Evolutionary conservation across 352 stramenopile genomes (phyloP).

Genomic region (Globisporangium apiculatum): DNA sequence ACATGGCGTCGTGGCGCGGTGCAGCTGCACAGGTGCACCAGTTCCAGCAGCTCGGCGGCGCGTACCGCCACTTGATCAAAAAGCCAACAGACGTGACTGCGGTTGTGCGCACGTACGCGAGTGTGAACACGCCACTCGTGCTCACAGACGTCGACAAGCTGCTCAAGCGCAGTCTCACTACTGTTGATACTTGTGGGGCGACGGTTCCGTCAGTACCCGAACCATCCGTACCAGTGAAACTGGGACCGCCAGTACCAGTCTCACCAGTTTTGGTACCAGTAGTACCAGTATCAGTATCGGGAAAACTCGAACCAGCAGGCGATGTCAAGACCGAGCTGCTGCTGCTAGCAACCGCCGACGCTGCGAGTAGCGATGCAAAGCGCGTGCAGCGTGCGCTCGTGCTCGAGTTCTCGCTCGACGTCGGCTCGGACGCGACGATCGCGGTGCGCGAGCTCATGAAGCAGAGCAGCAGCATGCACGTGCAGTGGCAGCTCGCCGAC

Average conservation of each 20-base stretch:
- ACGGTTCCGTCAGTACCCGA: too few relatives aligned
- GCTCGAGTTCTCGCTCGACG: slow-evolving; percentile 55
- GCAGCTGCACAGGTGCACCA: slow-evolving; percentile 29
- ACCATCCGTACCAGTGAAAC: too few relatives aligned
- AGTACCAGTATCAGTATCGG: neutral
- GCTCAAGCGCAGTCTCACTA: slow-evolving; percentile 68
- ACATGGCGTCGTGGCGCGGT: slow-evolving; percentile 29
- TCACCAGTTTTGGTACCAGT: neutral
- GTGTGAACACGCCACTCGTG: slow-evolving; percentile 33
- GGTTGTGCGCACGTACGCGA: slow-evolving; percentile 63
- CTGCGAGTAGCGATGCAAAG: slow-evolving; percentile 5
- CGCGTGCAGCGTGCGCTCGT: slow-evolving; percentile 29
- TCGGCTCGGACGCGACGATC: slow-evolving; percentile 89
- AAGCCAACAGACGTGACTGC: slow-evolving; percentile 61
- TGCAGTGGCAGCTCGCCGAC: slow-evolving; percentile 49
- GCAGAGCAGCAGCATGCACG: slow-evolving; percentile 79
- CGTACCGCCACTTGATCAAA: slow-evolving; percentile 91
- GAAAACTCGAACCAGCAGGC: neutral
- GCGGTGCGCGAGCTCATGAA: slow-evolving; percentile 95
- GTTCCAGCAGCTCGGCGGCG: slow-evolving; percentile 67
- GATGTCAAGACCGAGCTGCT: neutral
- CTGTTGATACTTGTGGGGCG: slow-evolving; percentile 49
- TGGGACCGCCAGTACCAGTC: neutral
- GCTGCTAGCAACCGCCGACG: neutral
- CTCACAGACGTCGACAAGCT: slow-evolving; percentile 72